Conservation (phyloP, 2,329 filamentous ascomycete genomes). For the Didymella exigua region DNA sequence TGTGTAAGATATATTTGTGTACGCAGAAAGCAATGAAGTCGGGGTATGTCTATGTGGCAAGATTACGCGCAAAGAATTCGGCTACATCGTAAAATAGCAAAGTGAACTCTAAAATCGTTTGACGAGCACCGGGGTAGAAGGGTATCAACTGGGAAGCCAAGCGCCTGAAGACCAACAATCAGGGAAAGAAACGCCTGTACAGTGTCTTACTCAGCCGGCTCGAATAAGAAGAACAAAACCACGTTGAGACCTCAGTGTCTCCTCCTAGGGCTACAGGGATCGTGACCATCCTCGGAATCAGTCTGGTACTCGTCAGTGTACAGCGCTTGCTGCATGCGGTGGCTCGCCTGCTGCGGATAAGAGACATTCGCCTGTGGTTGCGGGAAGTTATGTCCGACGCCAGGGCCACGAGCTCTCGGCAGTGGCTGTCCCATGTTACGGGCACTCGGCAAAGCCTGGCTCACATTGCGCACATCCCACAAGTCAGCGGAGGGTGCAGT, state of each 20-base stretch:
- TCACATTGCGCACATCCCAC: slow-evolving; percentile 34
- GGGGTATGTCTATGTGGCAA: background rate
- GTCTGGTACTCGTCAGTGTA: slow-evolving; percentile 24
- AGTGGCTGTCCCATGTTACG: background rate
- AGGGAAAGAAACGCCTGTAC: background rate
- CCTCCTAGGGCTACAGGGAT: background rate
- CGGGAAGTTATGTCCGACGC: slow-evolving; percentile 6
- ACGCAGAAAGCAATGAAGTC: background rate
- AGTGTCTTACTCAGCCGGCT: background rate
- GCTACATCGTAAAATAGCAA: background rate
- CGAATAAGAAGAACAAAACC: background rate
- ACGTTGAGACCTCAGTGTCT: background rate
- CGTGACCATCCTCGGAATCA: slow-evolving; percentile 7
- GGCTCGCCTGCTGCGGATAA: slow-evolving; percentile 21
- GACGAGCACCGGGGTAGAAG: background rate
- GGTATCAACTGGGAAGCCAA: background rate
- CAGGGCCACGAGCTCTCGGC: slow-evolving; percentile 18
- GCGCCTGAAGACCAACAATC: background rate
- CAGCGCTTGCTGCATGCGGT: slow-evolving; percentile 20
- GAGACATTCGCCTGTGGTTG: slow-evolving; percentile 1
- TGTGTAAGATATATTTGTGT: no score
- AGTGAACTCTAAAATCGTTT: background rate
- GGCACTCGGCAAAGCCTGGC: slow-evolving; percentile 23
- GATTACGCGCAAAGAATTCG: background rate
- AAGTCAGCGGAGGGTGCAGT: slow-evolving; percentile 16